Evolutionary conservation across 305 asterid species (phyloP).

Genomic region (Plantago lanceolata): DNA sequence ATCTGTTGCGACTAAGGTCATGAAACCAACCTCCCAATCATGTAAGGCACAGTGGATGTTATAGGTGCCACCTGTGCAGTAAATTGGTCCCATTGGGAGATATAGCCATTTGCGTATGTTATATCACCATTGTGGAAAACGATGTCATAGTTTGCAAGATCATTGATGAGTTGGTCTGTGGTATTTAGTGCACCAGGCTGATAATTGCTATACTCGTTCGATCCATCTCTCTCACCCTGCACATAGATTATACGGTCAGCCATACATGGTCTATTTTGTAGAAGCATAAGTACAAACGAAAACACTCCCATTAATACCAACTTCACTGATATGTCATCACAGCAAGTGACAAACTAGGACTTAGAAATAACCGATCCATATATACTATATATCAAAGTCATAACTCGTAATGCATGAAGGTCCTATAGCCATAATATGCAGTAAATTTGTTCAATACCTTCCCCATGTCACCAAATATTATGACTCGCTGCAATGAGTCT

Average conservation of each 20-base stretch:
- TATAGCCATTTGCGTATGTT: conserved; percentile 65
- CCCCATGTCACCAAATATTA: conserved; percentile 93
- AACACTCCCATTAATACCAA: no score
- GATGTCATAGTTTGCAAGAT: conserved; percentile 52
- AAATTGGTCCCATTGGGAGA: conserved; percentile 87
- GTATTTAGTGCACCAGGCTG: conserved; percentile 75
- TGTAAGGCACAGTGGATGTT: conserved; percentile 69
- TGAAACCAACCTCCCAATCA: conserved; percentile 62
- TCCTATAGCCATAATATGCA: no score
- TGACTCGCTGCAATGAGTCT: conserved; percentile 75
- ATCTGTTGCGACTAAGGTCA: conserved; percentile 7
- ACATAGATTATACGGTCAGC: conserved; percentile 17
- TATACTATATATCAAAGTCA: no score
- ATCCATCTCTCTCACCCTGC: conserved; percentile 77
- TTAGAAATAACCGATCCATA: no score
- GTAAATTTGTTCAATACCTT: conserved; percentile 49
- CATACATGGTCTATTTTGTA: no score
- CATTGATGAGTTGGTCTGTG: conserved; percentile 61
- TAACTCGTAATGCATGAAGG: no score
- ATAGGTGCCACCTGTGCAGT: conserved; percentile 76
- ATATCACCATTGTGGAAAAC: conserved; percentile 79
- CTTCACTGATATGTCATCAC: no score
- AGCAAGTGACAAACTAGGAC: no score
- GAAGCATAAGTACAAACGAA: no score
- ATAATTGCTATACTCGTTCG: conserved; percentile 66